Evolutionary conservation across 768 basidiomycete species (phyloP), one percentile per base, ranked within the genome.

Genomic region (Naganishia vishniacii): DNA sequence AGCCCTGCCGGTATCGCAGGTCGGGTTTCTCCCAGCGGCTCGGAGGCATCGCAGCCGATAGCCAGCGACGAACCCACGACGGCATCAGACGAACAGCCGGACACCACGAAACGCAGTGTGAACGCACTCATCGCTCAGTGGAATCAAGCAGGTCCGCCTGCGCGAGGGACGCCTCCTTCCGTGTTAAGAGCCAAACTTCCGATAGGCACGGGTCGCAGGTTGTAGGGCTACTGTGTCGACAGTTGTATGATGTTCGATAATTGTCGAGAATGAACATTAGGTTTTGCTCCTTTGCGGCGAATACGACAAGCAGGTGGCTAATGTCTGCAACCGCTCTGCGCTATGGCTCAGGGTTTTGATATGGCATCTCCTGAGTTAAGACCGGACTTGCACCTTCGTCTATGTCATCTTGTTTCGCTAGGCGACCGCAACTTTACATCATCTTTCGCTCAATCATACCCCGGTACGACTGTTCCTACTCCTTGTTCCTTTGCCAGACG

Each of bases 401-500:
- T n/a, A n/a, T n/a, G n/a, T n/a, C n/a, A n/a, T n/a, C n/a, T n/a
- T n/a, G n/a, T n/a, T n/a, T n/a, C n/a, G n/a, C n/a, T n/a, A n/a
- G n/a, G n/a, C n/a, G n/a, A n/a, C n/a, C n/a, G n/a, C n/a, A n/a
- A n/a, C n/a, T n/a, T n/a, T n/a, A n/a, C n/a, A n/a, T n/a, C n/a
- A n/a, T n/a, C n/a, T 37, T 37, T 15, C 34, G 34, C 42, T 48
- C 46, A 63, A 53, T 85, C 84, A 69, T 83, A 85, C 59, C 77
- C 70, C 6, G 45, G 49, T 23, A 89, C 77, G 0, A 70, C 60
- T 0, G 78, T 83, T 8, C 89, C 88, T 4, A 83, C 67, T 0
- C 80, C 80, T 70, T 81, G 76, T 59, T 78, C 71, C 68, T 84
- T 78, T 1, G 90, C 89, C 58, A 80, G 81, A 4, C 82, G 77